Base-by-base conservation (phyloP, 106 monocot species). In the Dioscorea dumetorum region DNA sequence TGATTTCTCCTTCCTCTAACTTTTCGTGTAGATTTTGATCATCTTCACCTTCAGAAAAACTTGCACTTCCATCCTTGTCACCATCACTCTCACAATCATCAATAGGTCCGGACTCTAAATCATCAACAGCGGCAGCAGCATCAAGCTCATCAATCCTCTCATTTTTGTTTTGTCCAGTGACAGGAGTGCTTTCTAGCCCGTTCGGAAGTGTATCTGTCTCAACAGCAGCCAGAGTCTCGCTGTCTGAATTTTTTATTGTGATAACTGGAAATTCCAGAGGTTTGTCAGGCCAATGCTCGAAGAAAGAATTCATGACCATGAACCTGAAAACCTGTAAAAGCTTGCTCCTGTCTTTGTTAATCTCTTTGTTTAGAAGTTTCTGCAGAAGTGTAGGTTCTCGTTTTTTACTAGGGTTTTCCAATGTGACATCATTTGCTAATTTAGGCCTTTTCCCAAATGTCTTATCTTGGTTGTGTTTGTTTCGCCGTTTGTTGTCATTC, bases 261-360 rank as follows among this genome's bases (percentile, higher is more conserved):
- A 88, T 52, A 14, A 20, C 33, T 22, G 89, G 91, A 63, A 78
- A 92, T 33, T 76, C 79, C 63, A 97, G 68, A 6, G 86, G 71
- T 13, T 76, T 78, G 32, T 75, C 74, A 6, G 84, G 80, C 78
- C 61, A 73, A 5, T 79, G 32, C 16, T 84, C 76, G 48, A 97
- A 92, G 76, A 97, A 97, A 63, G 81, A 68, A 81, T 97, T 97
- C 62, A 87, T 32, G 33, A 78, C 65, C 84, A 92, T 81, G 74
- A 97, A 97, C 61, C 82, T 74, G 62, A 97, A 87, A 63, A 74
- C 84, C 41, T 97, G 97, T 60, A 97, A 71, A 60, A 97, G 64
- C 33, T 69, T 73, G 69, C 75, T 75, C 50, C 77, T 85, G 61
- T 97, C 95, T 68, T 76, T 76, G 72, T 75, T 86, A 60, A 97